phyloP scores from a whole-genome alignment of 2,329 filamentous ascomycete species.

The Colletotrichum acutatum region DNA sequence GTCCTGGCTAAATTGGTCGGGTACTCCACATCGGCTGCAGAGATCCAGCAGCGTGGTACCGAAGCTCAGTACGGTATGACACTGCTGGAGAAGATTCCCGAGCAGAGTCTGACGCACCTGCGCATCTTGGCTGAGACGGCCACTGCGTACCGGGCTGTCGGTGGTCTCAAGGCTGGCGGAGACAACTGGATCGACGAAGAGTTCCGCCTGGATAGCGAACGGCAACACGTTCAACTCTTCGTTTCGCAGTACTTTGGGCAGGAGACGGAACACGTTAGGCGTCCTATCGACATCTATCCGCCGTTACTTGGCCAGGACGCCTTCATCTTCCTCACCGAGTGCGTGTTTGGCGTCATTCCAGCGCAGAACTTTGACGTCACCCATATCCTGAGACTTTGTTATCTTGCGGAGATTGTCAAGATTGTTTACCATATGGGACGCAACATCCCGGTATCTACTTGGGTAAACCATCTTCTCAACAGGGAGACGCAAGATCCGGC shows the following conservation, averaged over 20 bases:
- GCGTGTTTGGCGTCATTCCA: constrained; percentile 75
- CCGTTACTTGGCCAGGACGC: constrained; percentile 76
- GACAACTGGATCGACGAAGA: constrained; percentile 73
- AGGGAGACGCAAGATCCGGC: constrained; percentile 56
- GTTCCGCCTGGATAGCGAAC: constrained; percentile 73
- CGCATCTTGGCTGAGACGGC: constrained; percentile 90
- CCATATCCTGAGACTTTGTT: constrained; percentile 86
- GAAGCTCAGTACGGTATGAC: constrained; percentile 79
- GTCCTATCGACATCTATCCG: constrained; percentile 57
- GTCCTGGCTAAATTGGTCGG: constrained; percentile 76
- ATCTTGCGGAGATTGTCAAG: constrained; percentile 90
- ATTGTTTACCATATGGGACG: constrained; percentile 71
- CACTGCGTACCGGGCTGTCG: constrained; percentile 83
- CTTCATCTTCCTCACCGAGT: constrained; percentile 86
- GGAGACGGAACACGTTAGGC: constrained; percentile 51
- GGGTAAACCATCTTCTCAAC: constrained; percentile 58
- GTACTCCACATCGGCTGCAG: constrained; percentile 86
- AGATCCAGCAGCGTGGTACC: constrained; percentile 91
- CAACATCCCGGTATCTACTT: constrained; percentile 62
- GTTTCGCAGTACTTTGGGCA: constrained; percentile 64
- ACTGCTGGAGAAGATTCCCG: constrained; percentile 84
- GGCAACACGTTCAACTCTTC: constrained; percentile 82
- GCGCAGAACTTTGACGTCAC: constrained; percentile 78
- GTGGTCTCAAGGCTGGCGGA: constrained; percentile 70
- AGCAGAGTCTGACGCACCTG: constrained; percentile 85